Conservation (phyloP, 1,284 basidiomycete genomes). For the Tremellales sp. region DNA sequence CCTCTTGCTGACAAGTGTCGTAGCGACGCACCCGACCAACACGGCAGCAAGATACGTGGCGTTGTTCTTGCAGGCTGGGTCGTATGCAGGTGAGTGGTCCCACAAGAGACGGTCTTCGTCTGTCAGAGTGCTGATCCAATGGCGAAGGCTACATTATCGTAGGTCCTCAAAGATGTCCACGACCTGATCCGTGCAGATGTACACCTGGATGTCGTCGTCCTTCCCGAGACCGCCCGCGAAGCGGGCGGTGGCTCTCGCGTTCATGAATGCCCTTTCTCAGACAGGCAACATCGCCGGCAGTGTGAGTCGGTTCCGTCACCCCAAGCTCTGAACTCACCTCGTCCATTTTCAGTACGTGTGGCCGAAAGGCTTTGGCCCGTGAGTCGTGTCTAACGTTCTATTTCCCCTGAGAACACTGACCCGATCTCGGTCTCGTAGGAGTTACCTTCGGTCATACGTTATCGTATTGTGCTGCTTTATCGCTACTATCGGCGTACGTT, state of each 20-base stretch:
- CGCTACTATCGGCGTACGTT: slow-evolving; percentile 22
- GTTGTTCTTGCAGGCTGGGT: slow-evolving; percentile 34
- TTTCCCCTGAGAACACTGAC: neutral
- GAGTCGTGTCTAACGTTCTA: slow-evolving; percentile 3
- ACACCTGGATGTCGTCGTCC: slow-evolving; percentile 30
- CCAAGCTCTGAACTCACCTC: neutral
- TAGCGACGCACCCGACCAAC: slow-evolving; percentile 19
- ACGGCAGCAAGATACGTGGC: slow-evolving; percentile 34
- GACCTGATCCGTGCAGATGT: slow-evolving; percentile 15
- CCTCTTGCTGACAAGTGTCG: neutral
- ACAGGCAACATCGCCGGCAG: slow-evolving; percentile 47
- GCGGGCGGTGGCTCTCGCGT: slow-evolving; percentile 30
- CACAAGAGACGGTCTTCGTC: neutral
- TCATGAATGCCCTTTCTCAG: slow-evolving; percentile 45
- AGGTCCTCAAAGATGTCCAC: slow-evolving; percentile 1
- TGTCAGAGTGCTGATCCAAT: neutral
- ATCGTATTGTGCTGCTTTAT: slow-evolving; percentile 32
- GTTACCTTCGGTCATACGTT: slow-evolving; percentile 32
- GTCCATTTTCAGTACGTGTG: slow-evolving; percentile 22
- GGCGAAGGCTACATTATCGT: slow-evolving; percentile 26
- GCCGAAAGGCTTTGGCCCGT: slow-evolving; percentile 24
- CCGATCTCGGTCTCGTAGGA: slow-evolving; percentile 2
- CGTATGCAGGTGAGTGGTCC: slow-evolving; percentile 12
- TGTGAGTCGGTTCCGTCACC: slow-evolving; percentile 9
- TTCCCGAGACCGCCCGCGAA: slow-evolving; percentile 40